These are phyloP conservation scores for Anacardium occidentale DNA, from an alignment of 345 rosid genomes.

Conservation along the genomic window DNA sequence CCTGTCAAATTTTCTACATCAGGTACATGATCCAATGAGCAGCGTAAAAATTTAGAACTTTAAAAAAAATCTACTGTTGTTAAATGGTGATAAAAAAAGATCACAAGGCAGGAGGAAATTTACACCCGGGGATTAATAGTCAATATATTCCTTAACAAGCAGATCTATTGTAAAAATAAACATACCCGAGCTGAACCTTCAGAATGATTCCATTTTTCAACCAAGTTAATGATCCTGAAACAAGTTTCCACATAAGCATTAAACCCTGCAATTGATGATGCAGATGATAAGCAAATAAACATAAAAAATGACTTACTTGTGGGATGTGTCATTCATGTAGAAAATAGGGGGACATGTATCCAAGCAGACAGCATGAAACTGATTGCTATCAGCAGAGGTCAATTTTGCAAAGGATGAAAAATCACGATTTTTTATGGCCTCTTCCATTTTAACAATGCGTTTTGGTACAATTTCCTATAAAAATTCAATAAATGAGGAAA, in stretches of 20 bases:
- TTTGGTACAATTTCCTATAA: conserved; percentile 82
- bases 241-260: conserved; percentile 8
- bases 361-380: conserved; percentile 95
- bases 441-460: conserved; percentile 76
- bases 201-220: conserved; percentile 82
- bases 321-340: conserved; percentile 98
- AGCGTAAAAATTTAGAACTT: not conserved
- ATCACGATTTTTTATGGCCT: conserved; percentile 67
- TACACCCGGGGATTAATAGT: not conserved
- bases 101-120: not conserved
- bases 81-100: not conserved
- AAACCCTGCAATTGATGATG: not conserved
- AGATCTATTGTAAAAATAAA: not conserved
- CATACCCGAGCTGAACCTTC: conserved; percentile 78
- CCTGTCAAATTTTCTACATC: conserved; percentile 45
- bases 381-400: conserved; percentile 91
- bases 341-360: conserved; percentile 94
- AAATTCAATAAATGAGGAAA: conserved; percentile 12
- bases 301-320: conserved; percentile 50
- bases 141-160: not conserved
- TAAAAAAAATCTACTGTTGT: not conserved
- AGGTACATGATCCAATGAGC: conserved; percentile 10
- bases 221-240: conserved; percentile 75
- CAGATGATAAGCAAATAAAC: conserved; percentile 3
- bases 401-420: conserved; percentile 73